Conservation (phyloP, 805 yeast genomes). For the Kuraishia floccosa region DNA sequence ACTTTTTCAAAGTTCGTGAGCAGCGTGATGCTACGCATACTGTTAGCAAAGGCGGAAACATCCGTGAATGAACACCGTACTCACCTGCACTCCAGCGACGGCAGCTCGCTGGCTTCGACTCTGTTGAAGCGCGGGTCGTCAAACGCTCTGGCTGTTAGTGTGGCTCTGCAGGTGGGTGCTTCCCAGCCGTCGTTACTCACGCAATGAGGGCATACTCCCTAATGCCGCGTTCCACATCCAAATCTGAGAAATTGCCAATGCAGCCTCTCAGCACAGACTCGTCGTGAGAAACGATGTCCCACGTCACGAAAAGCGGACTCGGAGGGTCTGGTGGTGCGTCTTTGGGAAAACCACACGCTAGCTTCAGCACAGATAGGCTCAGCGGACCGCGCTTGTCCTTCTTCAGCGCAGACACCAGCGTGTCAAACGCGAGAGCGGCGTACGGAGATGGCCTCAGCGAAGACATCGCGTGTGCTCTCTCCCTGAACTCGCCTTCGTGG, state of each 20-base stretch:
- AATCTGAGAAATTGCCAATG: conserved; percentile 73
- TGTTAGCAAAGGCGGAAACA: conserved; percentile 10
- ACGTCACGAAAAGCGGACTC: conserved; percentile 78
- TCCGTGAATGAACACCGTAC: conserved; percentile 14
- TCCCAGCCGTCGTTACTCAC: too few relatives aligned
- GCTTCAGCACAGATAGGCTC: conserved; percentile 3
- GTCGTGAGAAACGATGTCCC: conserved; percentile 39
- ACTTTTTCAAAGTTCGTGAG: conserved; percentile 46
- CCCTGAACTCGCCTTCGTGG: too few relatives aligned
- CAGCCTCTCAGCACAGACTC: conserved; percentile 63
- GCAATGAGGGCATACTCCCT: conserved; percentile 50
- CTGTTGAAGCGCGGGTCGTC: conserved; percentile 75
- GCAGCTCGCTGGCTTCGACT: conserved; percentile 42
- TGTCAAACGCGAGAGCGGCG: conserved; percentile 29
- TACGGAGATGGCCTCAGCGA: conserved; percentile 10
- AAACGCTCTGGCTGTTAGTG: conserved; percentile 40
- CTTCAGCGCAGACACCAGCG: conserved; percentile 16
- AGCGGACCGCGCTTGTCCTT: conserved; percentile 4
- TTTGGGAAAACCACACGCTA: conserved; percentile 2
- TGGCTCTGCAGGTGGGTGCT: too few relatives aligned
- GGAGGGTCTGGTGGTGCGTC: conserved; percentile 2
- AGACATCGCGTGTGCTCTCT: too few relatives aligned
- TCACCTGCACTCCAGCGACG: conserved; percentile 28
- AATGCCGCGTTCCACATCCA: conserved; percentile 47
- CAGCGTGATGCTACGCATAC: conserved; percentile 38